Base-by-base conservation (phyloP, 169 alveolate genomes). In the Cryptosporidium parvum region DNA sequence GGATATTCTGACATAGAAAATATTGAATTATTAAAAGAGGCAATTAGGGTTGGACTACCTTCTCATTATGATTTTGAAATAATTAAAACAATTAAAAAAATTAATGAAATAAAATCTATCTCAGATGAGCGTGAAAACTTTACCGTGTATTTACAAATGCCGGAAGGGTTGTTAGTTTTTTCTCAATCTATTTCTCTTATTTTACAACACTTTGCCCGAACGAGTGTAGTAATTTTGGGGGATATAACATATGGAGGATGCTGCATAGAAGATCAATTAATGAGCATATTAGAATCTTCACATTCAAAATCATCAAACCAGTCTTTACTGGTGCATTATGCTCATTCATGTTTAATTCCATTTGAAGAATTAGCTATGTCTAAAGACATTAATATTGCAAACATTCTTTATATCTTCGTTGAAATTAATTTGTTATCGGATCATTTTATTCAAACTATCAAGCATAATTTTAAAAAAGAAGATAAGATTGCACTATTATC, bases 241-340 rank as follows among this genome's bases (percentile, higher is more conserved):
- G 99, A 99, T 92, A 99, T 98, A 1, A 97, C 99, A 3, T 99
- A 97, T 94, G 99, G 99, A 21, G 99, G 99, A 26, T 99, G 99
- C 92, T 99, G 99, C 92, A 95, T 99, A 51, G 99, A 98, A 93
- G 99, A 99, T 94, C 91, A 97, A 29, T 48, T 73, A 35, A 52
- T 73, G 69, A 53, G 39, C 1, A 37, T 33, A 3, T 23, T 73
- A 4, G 86, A 73, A 31, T 53, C 42, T 26, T 37, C 71, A 26
- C 45, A 73, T 26, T 73, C 72, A 8, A 58, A 59, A 33, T 93
- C 94, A 53, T 85, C 97, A 67, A 97, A 97, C 10, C 95, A 97
- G 85, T 99, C 98, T 85, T 97, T 98, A 70, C 93, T 99, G 70
- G 96, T 99, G 42, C 99, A 99, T 92, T 99, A 98, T 93, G 99